Evolutionary conservation across 768 basidiomycete species (phyloP).

Genomic region (Termitomyces sp.): DNA sequence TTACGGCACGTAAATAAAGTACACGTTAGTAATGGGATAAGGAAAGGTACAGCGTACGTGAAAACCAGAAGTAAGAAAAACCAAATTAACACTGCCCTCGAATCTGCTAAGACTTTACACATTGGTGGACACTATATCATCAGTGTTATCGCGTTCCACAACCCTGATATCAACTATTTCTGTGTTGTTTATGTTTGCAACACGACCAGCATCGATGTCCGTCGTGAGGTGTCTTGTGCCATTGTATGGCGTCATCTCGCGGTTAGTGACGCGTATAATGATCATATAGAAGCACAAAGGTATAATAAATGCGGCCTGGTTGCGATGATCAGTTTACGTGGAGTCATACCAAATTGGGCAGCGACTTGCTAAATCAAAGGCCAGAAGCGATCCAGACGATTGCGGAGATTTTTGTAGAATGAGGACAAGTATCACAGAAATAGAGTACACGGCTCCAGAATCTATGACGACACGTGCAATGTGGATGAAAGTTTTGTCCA

Average conservation of each 20-base stretch:
- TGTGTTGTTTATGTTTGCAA: neutral
- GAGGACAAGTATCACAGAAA: neutral
- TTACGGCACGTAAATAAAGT: neutral
- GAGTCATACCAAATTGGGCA: neutral
- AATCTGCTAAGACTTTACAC: neutral
- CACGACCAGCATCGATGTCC: no score
- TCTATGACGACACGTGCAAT: neutral
- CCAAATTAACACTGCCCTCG: no score
- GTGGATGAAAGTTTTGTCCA: neutral
- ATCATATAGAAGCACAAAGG: slow-evolving; percentile 5
- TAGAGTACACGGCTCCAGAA: slow-evolving; percentile 2
- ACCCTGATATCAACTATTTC: neutral
- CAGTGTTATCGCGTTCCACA: neutral
- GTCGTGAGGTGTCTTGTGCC: no score
- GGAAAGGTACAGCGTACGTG: no score
- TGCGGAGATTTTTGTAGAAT: neutral
- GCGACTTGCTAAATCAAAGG: neutral
- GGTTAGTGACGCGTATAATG: neutral
- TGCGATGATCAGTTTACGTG: neutral
- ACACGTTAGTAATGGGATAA: no score
- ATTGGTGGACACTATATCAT: neutral
- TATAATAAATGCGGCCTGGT: neutral
- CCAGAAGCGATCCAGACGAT: neutral
- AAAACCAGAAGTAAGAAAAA: no score
- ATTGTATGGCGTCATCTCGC: neutral